These are phyloP conservation scores for Candida glaebosa DNA, from an alignment of 805 yeast species.

Conservation along the genomic window DNA sequence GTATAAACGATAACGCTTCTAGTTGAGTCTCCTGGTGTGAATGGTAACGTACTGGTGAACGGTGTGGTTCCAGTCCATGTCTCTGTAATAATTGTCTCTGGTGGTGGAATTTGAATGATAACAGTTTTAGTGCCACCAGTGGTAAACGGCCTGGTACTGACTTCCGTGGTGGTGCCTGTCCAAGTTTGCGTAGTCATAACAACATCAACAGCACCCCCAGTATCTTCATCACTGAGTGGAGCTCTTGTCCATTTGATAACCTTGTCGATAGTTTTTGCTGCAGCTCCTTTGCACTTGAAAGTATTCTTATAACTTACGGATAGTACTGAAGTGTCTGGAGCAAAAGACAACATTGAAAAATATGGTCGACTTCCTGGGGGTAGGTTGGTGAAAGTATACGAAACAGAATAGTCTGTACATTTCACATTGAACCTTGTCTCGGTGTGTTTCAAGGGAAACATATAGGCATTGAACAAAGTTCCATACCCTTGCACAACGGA, in stretches of 20 bases:
- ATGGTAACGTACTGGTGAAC: conserved; percentile 9
- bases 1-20: conserved; percentile 11
- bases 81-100: conserved; percentile 7
- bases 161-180: conserved; percentile 8
- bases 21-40: conserved; percentile 9
- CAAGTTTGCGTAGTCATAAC: conserved; percentile 7
- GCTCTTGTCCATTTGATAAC: conserved; percentile 9
- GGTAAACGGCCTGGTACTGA: conserved; percentile 11
- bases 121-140: conserved; percentile 12
- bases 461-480: conserved; percentile 14
- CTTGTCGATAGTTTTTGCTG: background rate
- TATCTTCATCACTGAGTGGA: conserved; percentile 7
- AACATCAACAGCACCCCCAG: conserved; percentile 9
- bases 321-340: conserved; percentile 1
- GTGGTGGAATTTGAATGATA: conserved; percentile 11
- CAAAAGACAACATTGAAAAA: conserved; percentile 11
- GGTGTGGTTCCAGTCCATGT: conserved; percentile 7
- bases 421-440: conserved; percentile 8
- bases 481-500: conserved; percentile 10
- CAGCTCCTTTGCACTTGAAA: conserved; percentile 11
- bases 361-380: conserved; percentile 28
- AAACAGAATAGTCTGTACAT: conserved; percentile 12
- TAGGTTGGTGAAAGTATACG: conserved; percentile 15
- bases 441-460: conserved; percentile 8
- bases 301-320: conserved; percentile 9